These are phyloP conservation scores for Phytopythium ostracodes DNA, from an alignment of 352 stramenopile species.

Conservation along the genomic window DNA sequence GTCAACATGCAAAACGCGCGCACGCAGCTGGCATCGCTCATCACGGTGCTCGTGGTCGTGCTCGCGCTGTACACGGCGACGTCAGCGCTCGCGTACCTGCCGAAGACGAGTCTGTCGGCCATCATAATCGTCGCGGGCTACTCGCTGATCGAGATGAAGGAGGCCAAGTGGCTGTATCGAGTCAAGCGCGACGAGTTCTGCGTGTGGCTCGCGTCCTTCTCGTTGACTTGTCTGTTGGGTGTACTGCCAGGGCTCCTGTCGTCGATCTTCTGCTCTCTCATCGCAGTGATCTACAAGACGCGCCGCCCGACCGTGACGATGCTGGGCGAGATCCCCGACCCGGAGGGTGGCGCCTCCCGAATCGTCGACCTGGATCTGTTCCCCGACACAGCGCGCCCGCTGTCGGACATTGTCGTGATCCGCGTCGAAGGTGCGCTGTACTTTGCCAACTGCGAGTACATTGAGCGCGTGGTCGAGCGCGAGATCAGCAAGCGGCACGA, in stretches of 20 bases:
- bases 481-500: constrained; percentile 40
- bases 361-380: constrained; percentile 43
- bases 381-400: constrained; percentile 27
- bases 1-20: constrained; percentile 89
- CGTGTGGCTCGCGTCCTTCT: constrained; percentile 51
- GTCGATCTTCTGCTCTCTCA: constrained; percentile 53
- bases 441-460: constrained; percentile 64
- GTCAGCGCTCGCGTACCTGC: constrained; percentile 75
- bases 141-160: constrained; percentile 81
- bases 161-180: constrained; percentile 79
- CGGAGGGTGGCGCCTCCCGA: constrained; percentile 15
- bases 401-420: constrained; percentile 45
- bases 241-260: constrained; percentile 42
- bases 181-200: constrained; percentile 63
- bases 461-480: constrained; percentile 43
- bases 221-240: constrained; percentile 44
- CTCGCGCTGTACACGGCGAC: constrained; percentile 85
- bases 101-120: constrained; percentile 74
- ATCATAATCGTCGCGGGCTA: constrained; percentile 91
- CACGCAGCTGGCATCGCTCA: constrained; percentile 78
- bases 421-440: constrained; percentile 55
- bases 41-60: constrained; percentile 81
- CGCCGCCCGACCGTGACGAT: constrained; percentile 39
- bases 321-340: constrained; percentile 33
- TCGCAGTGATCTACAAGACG: constrained; percentile 61